Evolutionary conservation across 2,329 filamentous ascomycete genomes (phyloP).

Genomic region (Diaporthe citri): DNA sequence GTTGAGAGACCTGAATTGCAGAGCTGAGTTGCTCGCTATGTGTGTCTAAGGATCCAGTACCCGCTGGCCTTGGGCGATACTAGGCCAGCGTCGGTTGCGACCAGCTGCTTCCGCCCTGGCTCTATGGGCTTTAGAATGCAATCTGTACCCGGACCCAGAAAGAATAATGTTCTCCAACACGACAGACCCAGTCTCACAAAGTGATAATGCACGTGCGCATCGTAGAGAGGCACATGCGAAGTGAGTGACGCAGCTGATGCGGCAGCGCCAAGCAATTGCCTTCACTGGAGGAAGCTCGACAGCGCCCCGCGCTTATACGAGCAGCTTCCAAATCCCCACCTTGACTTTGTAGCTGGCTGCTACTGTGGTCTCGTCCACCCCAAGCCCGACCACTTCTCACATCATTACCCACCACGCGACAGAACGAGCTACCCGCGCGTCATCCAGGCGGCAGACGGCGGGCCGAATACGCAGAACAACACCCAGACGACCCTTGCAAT

Average conservation of each 20-base stretch:
- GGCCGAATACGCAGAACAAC: not conserved
- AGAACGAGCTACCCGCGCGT: conserved; percentile 13
- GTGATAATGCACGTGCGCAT: conserved; percentile 16
- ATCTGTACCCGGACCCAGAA: too few species aligned
- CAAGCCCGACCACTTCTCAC: conserved; percentile 17
- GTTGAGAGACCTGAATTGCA: not conserved
- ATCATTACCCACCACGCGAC: conserved; percentile 8
- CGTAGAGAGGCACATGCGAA: not conserved
- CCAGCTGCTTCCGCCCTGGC: not conserved
- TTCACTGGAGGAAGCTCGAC: not conserved
- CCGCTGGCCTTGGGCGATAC: not conserved
- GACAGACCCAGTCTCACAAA: not conserved
- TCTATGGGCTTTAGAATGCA: not conserved
- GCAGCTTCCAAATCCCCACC: conserved; percentile 27
- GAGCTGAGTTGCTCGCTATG: not conserved
- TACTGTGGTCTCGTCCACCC: conserved; percentile 7
- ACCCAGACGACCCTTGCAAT: conserved; percentile 24
- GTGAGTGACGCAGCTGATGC: not conserved
- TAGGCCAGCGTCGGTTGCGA: too few species aligned
- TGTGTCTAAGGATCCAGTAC: not conserved
- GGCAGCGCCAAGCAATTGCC: conserved; percentile 3
- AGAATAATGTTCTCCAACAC: too few species aligned
- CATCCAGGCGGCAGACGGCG: conserved; percentile 21
- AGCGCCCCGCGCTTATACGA: conserved; percentile 9
- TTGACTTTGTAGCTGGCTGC: conserved; percentile 8